These are phyloP conservation scores for Cercospora berteroae DNA, from an alignment of 2,329 filamentous ascomycete species.

Conservation along the genomic window DNA sequence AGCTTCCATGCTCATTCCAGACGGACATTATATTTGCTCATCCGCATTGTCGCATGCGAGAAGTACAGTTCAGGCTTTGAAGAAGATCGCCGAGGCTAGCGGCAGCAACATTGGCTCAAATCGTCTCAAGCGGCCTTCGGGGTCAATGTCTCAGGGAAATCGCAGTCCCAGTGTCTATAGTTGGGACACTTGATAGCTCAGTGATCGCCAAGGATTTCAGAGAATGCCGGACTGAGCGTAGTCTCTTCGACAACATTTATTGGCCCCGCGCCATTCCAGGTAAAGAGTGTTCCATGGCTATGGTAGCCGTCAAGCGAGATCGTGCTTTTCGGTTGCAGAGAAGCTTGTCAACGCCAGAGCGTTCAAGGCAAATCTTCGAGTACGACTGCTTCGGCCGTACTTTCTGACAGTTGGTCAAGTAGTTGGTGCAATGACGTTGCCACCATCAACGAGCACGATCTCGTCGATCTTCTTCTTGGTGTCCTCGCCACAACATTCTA, in stretches of 20 bases:
- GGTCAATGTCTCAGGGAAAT: background rate
- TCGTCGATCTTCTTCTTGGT: conserved; percentile 56
- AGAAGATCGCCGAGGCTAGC: background rate
- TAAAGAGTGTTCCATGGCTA: background rate
- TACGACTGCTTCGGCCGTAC: background rate
- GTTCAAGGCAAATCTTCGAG: background rate
- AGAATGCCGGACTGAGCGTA: background rate
- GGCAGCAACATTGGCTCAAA: background rate
- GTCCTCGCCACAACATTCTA: conserved; percentile 61
- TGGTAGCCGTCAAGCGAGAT: background rate
- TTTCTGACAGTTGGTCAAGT: background rate
- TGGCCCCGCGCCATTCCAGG: background rate
- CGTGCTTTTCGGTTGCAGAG: background rate
- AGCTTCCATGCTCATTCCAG: background rate
- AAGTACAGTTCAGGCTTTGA: background rate
- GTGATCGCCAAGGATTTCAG: background rate
- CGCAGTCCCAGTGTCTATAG: background rate
- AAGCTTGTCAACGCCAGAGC: background rate
- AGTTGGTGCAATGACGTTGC: conserved; percentile 46
- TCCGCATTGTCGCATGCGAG: background rate
- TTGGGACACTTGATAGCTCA: background rate
- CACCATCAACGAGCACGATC: conserved; percentile 61
- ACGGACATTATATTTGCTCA: background rate
- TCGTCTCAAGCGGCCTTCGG: background rate
- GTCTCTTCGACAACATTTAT: background rate